Evolutionary conservation across 129 eudicot genomes (phyloP).

Genomic region (Flaveria trinervia): DNA sequence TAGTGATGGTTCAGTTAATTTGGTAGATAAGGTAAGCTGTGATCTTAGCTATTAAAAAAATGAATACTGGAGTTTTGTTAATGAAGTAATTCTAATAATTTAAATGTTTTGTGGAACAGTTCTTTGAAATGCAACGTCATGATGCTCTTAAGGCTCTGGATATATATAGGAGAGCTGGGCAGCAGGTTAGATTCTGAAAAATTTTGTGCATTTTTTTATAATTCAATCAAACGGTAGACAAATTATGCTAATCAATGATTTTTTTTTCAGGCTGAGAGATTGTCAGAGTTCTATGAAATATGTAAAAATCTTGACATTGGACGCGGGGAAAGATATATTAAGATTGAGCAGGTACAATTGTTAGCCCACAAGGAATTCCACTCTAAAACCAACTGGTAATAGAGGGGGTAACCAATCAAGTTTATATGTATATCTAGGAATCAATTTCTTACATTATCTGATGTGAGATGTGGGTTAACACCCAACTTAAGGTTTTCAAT

Average conservation of each 20-base stretch:
- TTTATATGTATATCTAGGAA: background rate
- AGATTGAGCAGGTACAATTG: slow-evolving; percentile 58
- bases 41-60: background rate
- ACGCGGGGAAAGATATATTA: slow-evolving; percentile 53
- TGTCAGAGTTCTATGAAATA: slow-evolving; percentile 67
- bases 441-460: slow-evolving; percentile 2
- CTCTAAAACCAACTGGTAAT: background rate
- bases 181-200: slow-evolving; percentile 46
- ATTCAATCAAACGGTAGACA: slow-evolving; percentile 3
- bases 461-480: background rate
- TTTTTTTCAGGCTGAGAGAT: slow-evolving; percentile 56
- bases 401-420: background rate
- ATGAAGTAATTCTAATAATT: slow-evolving; percentile 4
- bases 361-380: background rate
- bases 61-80: background rate
- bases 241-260: slow-evolving; percentile 11
- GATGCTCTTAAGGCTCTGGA: slow-evolving; percentile 78
- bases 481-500: background rate
- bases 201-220: background rate
- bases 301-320: slow-evolving; percentile 69
- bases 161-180: slow-evolving; percentile 59
- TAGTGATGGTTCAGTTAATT: slow-evolving; percentile 60
- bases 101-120: slow-evolving; percentile 41
- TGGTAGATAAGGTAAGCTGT: slow-evolving; percentile 63
- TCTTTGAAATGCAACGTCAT: slow-evolving; percentile 73